Conservation (phyloP, 371 early-diverging fungal species). For the Funneliformis caledonium region DNA sequence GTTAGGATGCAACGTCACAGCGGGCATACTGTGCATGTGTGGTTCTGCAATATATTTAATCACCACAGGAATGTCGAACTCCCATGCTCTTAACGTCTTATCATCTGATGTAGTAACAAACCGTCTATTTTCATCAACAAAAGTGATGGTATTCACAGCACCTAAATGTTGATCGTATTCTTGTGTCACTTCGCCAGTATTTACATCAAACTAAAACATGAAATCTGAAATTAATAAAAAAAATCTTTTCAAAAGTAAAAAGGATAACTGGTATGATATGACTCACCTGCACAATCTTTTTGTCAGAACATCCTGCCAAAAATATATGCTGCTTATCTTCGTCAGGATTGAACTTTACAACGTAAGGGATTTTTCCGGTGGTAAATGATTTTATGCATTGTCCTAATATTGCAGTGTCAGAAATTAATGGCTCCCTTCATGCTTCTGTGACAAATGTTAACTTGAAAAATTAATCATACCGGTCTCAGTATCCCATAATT, state of each 20-base stretch:
- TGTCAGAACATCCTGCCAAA: constrained; percentile 91
- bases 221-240: not conserved
- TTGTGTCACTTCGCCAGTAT: constrained; percentile 84
- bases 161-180: constrained; percentile 97
- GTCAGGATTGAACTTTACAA: constrained; percentile 90
- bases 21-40: constrained; percentile 95
- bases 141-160: constrained; percentile 94
- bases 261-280: not conserved
- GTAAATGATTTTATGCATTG: constrained; percentile 82
- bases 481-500: constrained; percentile 98
- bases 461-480: constrained; percentile 48
- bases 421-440: not conserved
- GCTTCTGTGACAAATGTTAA: not conserved
- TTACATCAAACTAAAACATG: constrained; percentile 72
- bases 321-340: constrained; percentile 82
- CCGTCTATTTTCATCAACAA: constrained; percentile 91
- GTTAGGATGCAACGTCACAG: constrained; percentile 86
- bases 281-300: constrained; percentile 78
- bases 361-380: constrained; percentile 84
- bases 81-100: constrained; percentile 97
- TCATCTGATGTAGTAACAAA: constrained; percentile 97
- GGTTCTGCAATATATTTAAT: constrained; percentile 97
- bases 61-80: constrained; percentile 95
- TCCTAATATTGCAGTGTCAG: constrained; percentile 48
- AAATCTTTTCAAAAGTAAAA: not conserved